Conservation (phyloP, 1,139 yeast species). For the Magnusiomyces sp. region DNA sequence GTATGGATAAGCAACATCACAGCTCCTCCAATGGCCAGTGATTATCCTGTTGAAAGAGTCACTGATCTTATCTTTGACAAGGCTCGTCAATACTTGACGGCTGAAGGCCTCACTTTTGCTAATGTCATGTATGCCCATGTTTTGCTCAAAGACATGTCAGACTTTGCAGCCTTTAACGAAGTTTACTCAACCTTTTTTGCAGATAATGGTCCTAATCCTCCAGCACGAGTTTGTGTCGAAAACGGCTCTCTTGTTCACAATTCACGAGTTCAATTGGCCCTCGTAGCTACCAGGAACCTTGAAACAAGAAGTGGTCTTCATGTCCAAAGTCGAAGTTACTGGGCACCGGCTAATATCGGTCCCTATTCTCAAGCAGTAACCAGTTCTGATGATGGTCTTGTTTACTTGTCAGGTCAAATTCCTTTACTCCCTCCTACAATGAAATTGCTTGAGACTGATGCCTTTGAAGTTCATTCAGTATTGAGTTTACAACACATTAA, state of each 20-base stretch:
- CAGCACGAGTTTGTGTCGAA: slow-evolving; percentile 79
- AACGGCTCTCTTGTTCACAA: slow-evolving; percentile 38
- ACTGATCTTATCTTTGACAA: slow-evolving; percentile 1
- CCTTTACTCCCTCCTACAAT: slow-evolving; percentile 71
- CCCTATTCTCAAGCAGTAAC: slow-evolving; percentile 86
- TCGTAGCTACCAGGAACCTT: slow-evolving; percentile 13
- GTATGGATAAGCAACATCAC: slow-evolving; percentile 4
- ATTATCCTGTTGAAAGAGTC: slow-evolving; percentile 4
- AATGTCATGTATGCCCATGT: slow-evolving; percentile 24
- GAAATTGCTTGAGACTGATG: slow-evolving; percentile 29
- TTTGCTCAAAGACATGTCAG: slow-evolving; percentile 52
- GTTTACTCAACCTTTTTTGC: slow-evolving; percentile 51
- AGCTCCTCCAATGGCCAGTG: slow-evolving; percentile 2
- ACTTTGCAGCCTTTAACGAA: slow-evolving; percentile 52
- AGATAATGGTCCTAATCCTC: slow-evolving; percentile 50
- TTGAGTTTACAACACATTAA: slow-evolving; percentile 68
- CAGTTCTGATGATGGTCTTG: slow-evolving; percentile 36
- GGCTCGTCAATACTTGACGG: neutral
- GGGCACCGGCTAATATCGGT: slow-evolving; percentile 98
- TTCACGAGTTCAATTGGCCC: slow-evolving; percentile 36
- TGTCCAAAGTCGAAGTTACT: slow-evolving; percentile 82
- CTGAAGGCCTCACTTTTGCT: neutral
- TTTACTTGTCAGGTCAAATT: slow-evolving; percentile 85
- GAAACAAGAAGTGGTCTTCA: slow-evolving; percentile 51
- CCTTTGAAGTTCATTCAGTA: slow-evolving; percentile 31